Base-by-base conservation (phyloP, 768 basidiomycete species). In the Hericium erinaceus region DNA sequence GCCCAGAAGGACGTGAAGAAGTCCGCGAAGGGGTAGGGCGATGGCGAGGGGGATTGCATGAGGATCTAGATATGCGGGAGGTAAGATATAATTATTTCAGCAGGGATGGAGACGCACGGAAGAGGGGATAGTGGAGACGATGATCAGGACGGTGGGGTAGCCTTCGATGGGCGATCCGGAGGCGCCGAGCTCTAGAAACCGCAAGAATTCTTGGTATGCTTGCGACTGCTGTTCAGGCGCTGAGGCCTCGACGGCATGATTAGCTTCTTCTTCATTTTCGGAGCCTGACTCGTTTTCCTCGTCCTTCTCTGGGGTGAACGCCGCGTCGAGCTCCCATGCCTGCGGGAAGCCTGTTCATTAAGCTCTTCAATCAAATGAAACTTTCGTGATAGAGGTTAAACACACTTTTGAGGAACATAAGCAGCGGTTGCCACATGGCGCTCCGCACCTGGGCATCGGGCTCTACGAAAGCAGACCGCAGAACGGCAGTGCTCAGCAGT, bases 1-100 rank as follows among this genome's bases (percentile, higher is more conserved):
- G 83, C 80, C 92, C 94, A 97, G 64, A 98, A 84, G 0, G 90
- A 81, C 0, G 75, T 70, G 66, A 92, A 89, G 46, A 95, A 72
- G 28, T 77, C 75, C 2, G 73, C 62, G 2, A 86, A 53, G 67
- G 73, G 68, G 20, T 67, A 28, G 1, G 61, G 28, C 13, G 59
- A 58, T 0, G 63, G 52, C 1, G 63, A 58, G 11, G 64, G 67
- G 60, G 58, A 37, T 18, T 57, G 39, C 11, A 26, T 67, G 39
- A 74, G 64, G 39, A 71, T 71, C 69, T 75, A 52, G 12, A 24
- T 10, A 9, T 56, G 2, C 20, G 2, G 40, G 20, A 26, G 39
- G 56, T 11, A 40, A 39, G n/a, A 33, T 39, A n/a, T n/a, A n/a
- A n/a, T n/a, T n/a, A n/a, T 18, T 16, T n/a, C 51, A 15, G 58